A percentile compares a stretch with the other conserved stretches of the same genome.
Conservation (phyloP, 495 filamentous ascomycete species). For the Penicillium longicatenatum region DNA sequence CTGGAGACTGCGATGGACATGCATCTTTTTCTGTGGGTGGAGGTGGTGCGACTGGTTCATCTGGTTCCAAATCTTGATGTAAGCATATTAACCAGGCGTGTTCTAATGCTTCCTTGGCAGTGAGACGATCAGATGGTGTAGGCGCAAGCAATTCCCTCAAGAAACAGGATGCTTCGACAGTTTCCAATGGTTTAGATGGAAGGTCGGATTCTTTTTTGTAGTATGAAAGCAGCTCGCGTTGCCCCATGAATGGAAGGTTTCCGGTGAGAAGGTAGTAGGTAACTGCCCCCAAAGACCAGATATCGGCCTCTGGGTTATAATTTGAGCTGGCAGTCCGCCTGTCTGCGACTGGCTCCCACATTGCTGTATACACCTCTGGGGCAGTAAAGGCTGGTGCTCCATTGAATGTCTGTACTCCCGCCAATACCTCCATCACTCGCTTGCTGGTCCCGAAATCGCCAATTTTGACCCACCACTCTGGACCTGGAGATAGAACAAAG, state of each 20-base stretch:
- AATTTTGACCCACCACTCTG: conserved; percentile 49
- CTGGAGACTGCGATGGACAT: not conserved
- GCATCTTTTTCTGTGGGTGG: not conserved
- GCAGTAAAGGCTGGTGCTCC: conserved; percentile 39
- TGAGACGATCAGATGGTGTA: conserved; percentile 2
- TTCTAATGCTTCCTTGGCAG: conserved; percentile 9
- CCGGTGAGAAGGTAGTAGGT: conserved; percentile 10
- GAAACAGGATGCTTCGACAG: conserved; percentile 6
- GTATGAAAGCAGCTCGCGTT: conserved; percentile 11
- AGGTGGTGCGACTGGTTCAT: not conserved
- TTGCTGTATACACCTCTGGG: conserved; percentile 33
- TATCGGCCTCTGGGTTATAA: conserved; percentile 6
- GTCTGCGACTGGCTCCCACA: not conserved
- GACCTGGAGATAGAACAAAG: conserved; percentile 27
- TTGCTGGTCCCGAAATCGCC: conserved; percentile 55
- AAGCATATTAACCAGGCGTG: conserved; percentile 12
- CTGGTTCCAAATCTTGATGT: conserved; percentile 8
- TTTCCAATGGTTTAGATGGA: not conserved
- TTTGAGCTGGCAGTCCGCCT: not conserved
- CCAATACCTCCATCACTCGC: conserved; percentile 27
- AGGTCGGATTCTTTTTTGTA: conserved; percentile 4
- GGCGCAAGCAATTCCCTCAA: conserved; percentile 5
- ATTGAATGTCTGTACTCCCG: conserved; percentile 25
- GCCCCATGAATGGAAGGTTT: conserved; percentile 6
- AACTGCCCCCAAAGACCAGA: conserved; percentile 17